Conservation (phyloP, 208 protist genomes). For the Tritrichomonas foetus region DNA sequence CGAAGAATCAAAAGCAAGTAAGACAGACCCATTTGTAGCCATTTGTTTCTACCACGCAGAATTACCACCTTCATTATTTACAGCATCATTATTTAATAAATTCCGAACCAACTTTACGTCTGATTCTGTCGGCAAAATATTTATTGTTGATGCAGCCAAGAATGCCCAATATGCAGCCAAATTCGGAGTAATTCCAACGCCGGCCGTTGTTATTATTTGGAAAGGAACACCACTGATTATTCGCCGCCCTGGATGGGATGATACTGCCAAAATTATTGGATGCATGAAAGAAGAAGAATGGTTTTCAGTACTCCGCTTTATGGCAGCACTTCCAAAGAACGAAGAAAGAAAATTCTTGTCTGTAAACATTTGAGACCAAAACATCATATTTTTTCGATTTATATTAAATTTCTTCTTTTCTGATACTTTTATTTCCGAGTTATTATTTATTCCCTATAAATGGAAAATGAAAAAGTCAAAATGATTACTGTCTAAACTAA, state of each 20-base stretch:
- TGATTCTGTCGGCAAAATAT: constrained; percentile 19
- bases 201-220: constrained; percentile 1
- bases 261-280: background rate
- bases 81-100: constrained; percentile 17
- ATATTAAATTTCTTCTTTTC: too few relatives aligned
- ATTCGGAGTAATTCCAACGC: constrained; percentile 27
- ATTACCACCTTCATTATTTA: constrained; percentile 21
- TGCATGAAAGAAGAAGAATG: background rate
- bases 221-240: background rate
- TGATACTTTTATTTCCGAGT: too few relatives aligned
- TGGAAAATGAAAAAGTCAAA: too few relatives aligned
- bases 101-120: background rate
- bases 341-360: constrained; percentile 33
- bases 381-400: too few relatives aligned
- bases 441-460: too few relatives aligned
- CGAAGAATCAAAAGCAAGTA: background rate
- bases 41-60: constrained; percentile 4
- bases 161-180: background rate
- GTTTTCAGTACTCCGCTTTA: constrained; percentile 18
- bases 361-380: background rate
- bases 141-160: constrained; percentile 7
- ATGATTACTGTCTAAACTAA: too few relatives aligned
- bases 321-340: background rate
- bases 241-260: constrained; percentile 13
- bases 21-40: background rate